Conservation (phyloP, 129 eudicot genomes). For the carrot (Daucus carota) region DH1_v3.0 NC_030384.2:36330001-36330500, state of each 20-base stretch:
- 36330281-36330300: slow-evolving; percentile 70
- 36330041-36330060: too few relatives aligned
- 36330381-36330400: slow-evolving; percentile 59
- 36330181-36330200: slow-evolving; percentile 76
- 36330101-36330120: slow-evolving; percentile 45
- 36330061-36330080: neutral
- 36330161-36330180: slow-evolving; percentile 77
- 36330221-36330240: slow-evolving; percentile 53
- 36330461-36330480: slow-evolving; percentile 35
- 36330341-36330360: slow-evolving; percentile 52
- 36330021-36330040: too few relatives aligned
- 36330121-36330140: slow-evolving; percentile 59
- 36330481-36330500: slow-evolving; percentile 29
- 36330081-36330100: slow-evolving; percentile 42
- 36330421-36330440: slow-evolving; percentile 73
- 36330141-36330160: slow-evolving; percentile 63
- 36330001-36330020: too few relatives aligned
- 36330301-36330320: slow-evolving; percentile 69
- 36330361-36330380: slow-evolving; percentile 61
- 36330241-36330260: slow-evolving; percentile 54
- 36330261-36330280: slow-evolving; percentile 71
- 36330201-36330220: slow-evolving; percentile 64
- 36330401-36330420: slow-evolving; percentile 83
- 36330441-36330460: slow-evolving; percentile 73
- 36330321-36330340: slow-evolving; percentile 55